These are phyloP conservation scores for Aspergillus baeticus DNA, from an alignment of 495 filamentous ascomycete species.

Conservation along the genomic window DNA sequence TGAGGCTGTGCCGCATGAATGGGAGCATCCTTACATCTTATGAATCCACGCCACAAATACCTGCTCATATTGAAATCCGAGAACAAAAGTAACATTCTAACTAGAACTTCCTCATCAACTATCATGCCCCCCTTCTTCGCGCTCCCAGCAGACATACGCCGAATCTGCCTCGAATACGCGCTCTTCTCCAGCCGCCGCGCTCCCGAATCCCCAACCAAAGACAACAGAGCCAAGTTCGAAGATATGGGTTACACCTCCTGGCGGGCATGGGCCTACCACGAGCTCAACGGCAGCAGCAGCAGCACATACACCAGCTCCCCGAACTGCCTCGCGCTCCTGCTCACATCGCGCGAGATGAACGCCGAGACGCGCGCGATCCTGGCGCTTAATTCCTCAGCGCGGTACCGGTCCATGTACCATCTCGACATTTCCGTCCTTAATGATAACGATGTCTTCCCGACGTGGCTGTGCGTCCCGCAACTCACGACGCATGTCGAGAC, in stretches of 20 bases:
- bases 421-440: constrained; percentile 16
- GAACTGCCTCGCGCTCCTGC: neutral
- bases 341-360: neutral
- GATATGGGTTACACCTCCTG: neutral
- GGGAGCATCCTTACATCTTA: no score
- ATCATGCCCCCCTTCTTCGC: no score
- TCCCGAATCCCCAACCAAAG: neutral
- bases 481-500: constrained; percentile 12
- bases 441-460: constrained; percentile 14
- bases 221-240: neutral
- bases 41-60: no score
- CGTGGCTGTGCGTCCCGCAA: constrained; percentile 19
- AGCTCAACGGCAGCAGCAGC: neutral
- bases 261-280: neutral
- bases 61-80: no score
- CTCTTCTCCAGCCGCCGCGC: neutral
- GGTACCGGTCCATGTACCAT: neutral
- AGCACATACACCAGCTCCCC: neutral
- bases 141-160: no score
- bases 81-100: no score
- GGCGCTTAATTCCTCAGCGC: neutral
- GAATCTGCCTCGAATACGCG: neutral
- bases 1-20: no score
- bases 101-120: no score
- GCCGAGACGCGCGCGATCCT: neutral